Conservation (phyloP, 169 alveolate species). For the Cryptosporidium sp. region DNA sequence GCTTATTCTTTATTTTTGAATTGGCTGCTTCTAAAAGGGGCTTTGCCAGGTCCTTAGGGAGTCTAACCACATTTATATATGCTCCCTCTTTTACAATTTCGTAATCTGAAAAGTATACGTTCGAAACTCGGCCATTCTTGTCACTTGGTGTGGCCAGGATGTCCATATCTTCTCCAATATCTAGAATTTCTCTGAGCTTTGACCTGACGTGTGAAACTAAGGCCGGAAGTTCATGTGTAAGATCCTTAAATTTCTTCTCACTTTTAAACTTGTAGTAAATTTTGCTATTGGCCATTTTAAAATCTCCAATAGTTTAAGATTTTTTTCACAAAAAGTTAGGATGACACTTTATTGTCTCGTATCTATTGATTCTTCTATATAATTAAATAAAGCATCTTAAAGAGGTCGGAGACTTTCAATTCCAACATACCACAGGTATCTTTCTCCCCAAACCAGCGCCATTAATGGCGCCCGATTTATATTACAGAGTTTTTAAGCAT, state of each 20-base stretch:
- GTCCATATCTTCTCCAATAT: constrained; percentile 74
- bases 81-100: constrained; percentile 45
- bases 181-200: constrained; percentile 55
- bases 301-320: neutral
- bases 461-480: neutral
- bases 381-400: constrained; percentile 3
- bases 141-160: constrained; percentile 41
- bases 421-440: neutral
- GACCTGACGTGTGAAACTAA: constrained; percentile 62
- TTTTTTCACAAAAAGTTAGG: neutral
- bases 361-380: neutral
- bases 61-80: constrained; percentile 53
- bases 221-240: constrained; percentile 53
- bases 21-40: constrained; percentile 67
- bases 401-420: neutral
- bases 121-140: constrained; percentile 46
- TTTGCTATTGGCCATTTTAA: constrained; percentile 8
- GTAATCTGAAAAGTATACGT: constrained; percentile 57
- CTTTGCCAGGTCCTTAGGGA: constrained; percentile 58
- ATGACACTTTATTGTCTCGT: neutral
- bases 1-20: constrained; percentile 42
- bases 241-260: constrained; percentile 59
- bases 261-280: constrained; percentile 59
- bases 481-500: neutral
- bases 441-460: constrained; percentile 14